Percentiles rank a stretch among this genome's conserved stretches.
Conservation (phyloP, 1,284 basidiomycete genomes). For the Microbotryum intermedium region DNA sequence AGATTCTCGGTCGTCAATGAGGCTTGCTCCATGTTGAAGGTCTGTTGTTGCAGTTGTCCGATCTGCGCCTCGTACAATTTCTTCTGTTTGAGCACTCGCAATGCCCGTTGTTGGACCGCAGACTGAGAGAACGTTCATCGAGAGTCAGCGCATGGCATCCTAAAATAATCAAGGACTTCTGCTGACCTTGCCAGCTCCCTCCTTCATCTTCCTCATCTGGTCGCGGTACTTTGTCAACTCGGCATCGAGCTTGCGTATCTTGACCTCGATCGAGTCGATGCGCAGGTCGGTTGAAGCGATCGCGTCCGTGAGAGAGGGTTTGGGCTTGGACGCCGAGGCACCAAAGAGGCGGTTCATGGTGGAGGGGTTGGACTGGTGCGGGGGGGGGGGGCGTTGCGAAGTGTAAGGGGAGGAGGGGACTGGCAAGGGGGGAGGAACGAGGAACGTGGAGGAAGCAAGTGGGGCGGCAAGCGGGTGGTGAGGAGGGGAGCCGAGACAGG, state of each 20-base stretch:
- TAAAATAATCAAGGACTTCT: too few species aligned
- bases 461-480: too few species aligned
- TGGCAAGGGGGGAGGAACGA: too few species aligned
- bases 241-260: constrained; percentile 91
- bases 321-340: constrained; percentile 47
- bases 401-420: too few species aligned
- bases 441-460: too few species aligned
- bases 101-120: constrained; percentile 89
- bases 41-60: constrained; percentile 83
- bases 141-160: neutral
- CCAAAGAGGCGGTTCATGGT: constrained; percentile 44
- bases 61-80: constrained; percentile 92
- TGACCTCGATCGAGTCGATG: constrained; percentile 86
- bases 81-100: constrained; percentile 91
- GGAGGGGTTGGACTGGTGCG: too few species aligned
- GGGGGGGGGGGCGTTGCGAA: too few species aligned
- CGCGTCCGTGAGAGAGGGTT: constrained; percentile 79
- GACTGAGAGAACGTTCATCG: constrained; percentile 45
- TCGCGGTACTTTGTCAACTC: constrained; percentile 89
- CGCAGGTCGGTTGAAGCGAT: constrained; percentile 86
- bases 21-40: constrained; percentile 98
- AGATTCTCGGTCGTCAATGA: constrained; percentile 93
- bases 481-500: too few species aligned
- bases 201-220: constrained; percentile 88
- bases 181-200: constrained; percentile 86